A percentile compares a stretch with the other conserved stretches of the same genome.
phyloP scores from a whole-genome alignment of 129 eudicot species.

The Kitagawia praeruptora region DNA sequence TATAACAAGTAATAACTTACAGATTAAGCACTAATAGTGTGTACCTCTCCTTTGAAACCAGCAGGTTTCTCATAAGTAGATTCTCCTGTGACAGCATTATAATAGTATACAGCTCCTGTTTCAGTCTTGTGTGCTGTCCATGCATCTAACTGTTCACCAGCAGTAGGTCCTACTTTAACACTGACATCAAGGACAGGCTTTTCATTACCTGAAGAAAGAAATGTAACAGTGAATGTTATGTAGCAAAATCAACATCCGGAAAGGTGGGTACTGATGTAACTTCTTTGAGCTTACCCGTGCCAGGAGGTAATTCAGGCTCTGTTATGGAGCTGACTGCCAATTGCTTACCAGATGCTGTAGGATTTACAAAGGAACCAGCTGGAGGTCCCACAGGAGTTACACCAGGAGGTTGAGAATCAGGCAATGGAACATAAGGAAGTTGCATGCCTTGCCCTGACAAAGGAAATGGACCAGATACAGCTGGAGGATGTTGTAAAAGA shows the following conservation, averaged over 20 bases:
- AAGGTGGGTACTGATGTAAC: conserved; percentile 5
- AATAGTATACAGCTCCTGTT: conserved; percentile 78
- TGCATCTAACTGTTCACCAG: conserved; percentile 52
- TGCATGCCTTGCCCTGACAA: conserved; percentile 49
- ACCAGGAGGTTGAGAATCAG: conserved; percentile 78
- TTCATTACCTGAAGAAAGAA: conserved; percentile 37
- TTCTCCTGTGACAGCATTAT: conserved; percentile 85
- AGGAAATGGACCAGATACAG: conserved; percentile 49
- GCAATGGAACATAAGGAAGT: conserved; percentile 34
- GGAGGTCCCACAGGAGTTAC: conserved; percentile 46
- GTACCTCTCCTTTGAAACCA: conserved; percentile 86
- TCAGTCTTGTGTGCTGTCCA: conserved; percentile 95
- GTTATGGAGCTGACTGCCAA: conserved; percentile 18
- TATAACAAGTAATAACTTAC: not conserved
- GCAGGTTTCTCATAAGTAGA: conserved; percentile 89
- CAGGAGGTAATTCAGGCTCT: conserved; percentile 66
- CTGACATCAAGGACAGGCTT: conserved; percentile 36
- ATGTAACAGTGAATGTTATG: not conserved
- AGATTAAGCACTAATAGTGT: not conserved
- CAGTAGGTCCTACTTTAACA: conserved; percentile 24
- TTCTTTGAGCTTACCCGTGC: conserved; percentile 44
- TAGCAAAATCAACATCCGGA: not conserved
- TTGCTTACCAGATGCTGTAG: conserved; percentile 35
- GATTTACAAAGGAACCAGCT: conserved; percentile 20
- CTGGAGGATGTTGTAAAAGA: conserved; percentile 47